A percentile compares a stretch with the other conserved stretches of the same genome.
These are phyloP conservation scores for Cucurbita ficifolia DNA, from an alignment of 306 rosid genomes.

Conservation along the genomic window DNA sequence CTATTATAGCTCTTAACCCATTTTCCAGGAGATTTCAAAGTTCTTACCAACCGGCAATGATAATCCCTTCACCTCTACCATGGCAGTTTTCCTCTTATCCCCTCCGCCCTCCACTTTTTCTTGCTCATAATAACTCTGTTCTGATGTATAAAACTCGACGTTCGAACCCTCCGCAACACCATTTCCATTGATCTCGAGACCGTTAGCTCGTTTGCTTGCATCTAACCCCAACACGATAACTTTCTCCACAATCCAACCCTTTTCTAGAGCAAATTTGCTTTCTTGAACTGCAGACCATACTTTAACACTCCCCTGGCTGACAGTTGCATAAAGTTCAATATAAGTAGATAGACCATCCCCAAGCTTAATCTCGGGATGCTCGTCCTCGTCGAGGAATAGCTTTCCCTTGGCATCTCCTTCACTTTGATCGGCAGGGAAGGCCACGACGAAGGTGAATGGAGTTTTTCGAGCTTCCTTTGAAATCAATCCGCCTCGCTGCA, in stretches of 20 bases:
- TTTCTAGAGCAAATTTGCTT: slow-evolving; percentile 61
- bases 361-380: slow-evolving; percentile 62
- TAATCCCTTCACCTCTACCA: slow-evolving; percentile 61
- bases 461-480: slow-evolving; percentile 76
- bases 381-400: slow-evolving; percentile 65
- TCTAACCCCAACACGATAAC: slow-evolving; percentile 56
- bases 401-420: slow-evolving; percentile 68
- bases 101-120: slow-evolving; percentile 25
- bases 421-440: slow-evolving; percentile 57
- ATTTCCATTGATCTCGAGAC: slow-evolving; percentile 45
- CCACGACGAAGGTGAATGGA: slow-evolving; percentile 52
- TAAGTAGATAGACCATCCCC: slow-evolving; percentile 68
- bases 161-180: slow-evolving; percentile 15
- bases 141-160: slow-evolving; percentile 22
- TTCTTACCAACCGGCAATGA: slow-evolving; percentile 60
- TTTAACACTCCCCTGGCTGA: slow-evolving; percentile 48
- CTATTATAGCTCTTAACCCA: slow-evolving; percentile 24
- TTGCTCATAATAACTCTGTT: slow-evolving; percentile 25
- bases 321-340: slow-evolving; percentile 43
- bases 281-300: slow-evolving; percentile 86
- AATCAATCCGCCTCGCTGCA: slow-evolving; percentile 77
- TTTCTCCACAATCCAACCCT: slow-evolving; percentile 58
- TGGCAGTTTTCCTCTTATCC: slow-evolving; percentile 21
- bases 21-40: slow-evolving; percentile 74
- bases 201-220: slow-evolving; percentile 31